phyloP scores from a whole-genome alignment of 1,284 basidiomycete species.

The Rugosomyces carneus region DNA sequence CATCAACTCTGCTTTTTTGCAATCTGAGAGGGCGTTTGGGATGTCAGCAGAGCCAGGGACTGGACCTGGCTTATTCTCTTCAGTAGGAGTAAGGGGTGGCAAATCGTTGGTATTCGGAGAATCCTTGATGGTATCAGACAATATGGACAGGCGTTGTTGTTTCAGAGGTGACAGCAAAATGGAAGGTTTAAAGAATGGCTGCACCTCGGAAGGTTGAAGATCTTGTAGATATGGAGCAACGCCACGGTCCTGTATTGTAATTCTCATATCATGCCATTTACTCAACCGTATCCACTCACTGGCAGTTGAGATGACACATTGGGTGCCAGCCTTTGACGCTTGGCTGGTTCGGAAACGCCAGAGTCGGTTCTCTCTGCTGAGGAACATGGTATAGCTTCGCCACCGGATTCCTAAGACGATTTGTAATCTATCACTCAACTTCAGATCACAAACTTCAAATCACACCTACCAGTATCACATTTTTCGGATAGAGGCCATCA shows the following conservation, averaged over 20 bases:
- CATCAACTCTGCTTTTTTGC: background rate
- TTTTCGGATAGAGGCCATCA: background rate
- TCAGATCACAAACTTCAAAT: background rate
- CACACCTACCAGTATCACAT: too few relatives aligned
- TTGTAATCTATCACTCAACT: background rate
- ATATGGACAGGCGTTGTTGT: background rate
- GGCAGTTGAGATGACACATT: background rate
- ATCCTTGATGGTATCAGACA: background rate
- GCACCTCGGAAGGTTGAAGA: too few relatives aligned
- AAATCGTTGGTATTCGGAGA: background rate
- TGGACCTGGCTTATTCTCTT: background rate
- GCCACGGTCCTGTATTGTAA: background rate
- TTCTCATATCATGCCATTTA: background rate
- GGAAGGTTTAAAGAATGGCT: background rate
- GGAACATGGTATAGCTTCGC: background rate
- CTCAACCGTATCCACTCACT: background rate
- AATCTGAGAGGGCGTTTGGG: background rate
- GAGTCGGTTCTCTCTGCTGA: background rate
- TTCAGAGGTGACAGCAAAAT: background rate
- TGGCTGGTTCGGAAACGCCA: background rate
- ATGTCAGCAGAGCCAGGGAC: background rate
- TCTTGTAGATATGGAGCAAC: slow-evolving; percentile 1
- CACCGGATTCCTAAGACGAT: background rate
- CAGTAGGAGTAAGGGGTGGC: background rate
- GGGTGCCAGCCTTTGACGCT: background rate